phyloP scores from a whole-genome alignment of 352 stramenopile genomes.

The Phytophthora colocasiae region DNA sequence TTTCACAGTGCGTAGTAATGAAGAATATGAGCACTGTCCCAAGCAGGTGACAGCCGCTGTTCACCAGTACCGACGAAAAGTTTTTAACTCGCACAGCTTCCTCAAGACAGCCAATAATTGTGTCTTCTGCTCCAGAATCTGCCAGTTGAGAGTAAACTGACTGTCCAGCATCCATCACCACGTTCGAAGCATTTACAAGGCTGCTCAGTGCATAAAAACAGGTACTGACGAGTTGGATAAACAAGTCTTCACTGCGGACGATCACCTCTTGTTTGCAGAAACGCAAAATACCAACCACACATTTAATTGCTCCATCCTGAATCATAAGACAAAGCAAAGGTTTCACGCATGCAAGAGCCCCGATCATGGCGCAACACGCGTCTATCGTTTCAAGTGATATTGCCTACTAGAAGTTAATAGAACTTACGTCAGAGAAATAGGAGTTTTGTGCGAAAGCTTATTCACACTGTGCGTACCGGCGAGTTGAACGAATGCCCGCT shows the following conservation, averaged over 20 bases:
- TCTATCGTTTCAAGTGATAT: constrained; percentile 47
- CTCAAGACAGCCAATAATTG: constrained; percentile 34
- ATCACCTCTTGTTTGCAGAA: constrained; percentile 36
- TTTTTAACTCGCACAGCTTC: constrained; percentile 21
- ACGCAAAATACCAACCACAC: constrained; percentile 31
- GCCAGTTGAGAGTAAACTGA: constrained; percentile 20
- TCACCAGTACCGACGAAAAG: constrained; percentile 8
- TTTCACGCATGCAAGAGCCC: constrained; percentile 34
- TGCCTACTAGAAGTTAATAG: constrained; percentile 23
- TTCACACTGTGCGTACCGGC: constrained; percentile 13
- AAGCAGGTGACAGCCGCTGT: constrained; percentile 28
- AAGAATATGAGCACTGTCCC: constrained; percentile 17
- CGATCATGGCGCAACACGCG: constrained; percentile 44
- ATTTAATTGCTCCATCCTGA: constrained; percentile 20
- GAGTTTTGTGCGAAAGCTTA: background rate
- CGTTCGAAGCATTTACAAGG: constrained; percentile 22
- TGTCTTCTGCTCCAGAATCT: constrained; percentile 22
- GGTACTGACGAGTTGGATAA: constrained; percentile 38
- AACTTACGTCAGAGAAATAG: background rate
- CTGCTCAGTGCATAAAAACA: constrained; percentile 39
- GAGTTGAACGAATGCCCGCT: constrained; percentile 13
- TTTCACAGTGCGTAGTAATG: constrained; percentile 12
- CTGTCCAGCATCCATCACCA: constrained; percentile 1
- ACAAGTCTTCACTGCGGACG: constrained; percentile 24
- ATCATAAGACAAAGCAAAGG: constrained; percentile 12